A percentile compares a stretch with the other conserved stretches of the same genome.
These are phyloP conservation scores for Colletotrichum navitas DNA, from an alignment of 2,329 filamentous ascomycete species.

Conservation along the genomic window DNA sequence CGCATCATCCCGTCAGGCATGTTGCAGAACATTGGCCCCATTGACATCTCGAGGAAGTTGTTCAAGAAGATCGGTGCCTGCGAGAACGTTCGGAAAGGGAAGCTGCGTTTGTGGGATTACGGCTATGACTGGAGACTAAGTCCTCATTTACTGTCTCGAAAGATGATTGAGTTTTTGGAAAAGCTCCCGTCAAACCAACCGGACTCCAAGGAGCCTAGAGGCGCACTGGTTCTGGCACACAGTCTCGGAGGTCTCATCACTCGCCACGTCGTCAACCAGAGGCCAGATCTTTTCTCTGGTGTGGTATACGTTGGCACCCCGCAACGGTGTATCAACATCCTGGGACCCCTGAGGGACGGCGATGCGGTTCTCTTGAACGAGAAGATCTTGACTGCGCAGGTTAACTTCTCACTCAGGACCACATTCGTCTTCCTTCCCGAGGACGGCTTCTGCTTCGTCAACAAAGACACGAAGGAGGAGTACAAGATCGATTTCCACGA, in stretches of 20 bases:
- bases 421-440: conserved; percentile 88
- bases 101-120: conserved; percentile 86
- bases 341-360: conserved; percentile 91
- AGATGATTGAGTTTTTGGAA: conserved; percentile 80
- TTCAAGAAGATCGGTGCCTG: conserved; percentile 82
- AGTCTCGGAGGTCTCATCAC: conserved; percentile 90
- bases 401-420: conserved; percentile 92
- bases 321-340: conserved; percentile 88
- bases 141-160: conserved; percentile 78
- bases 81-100: conserved; percentile 78
- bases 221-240: conserved; percentile 87
- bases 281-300: conserved; percentile 86
- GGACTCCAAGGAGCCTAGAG: conserved; percentile 73
- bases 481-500: conserved; percentile 90
- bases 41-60: conserved; percentile 87
- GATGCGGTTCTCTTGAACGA: conserved; percentile 92
- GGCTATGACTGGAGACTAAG: conserved; percentile 96
- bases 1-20: conserved; percentile 89
- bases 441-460: conserved; percentile 87
- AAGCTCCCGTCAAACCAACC: conserved; percentile 78
- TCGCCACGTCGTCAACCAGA: conserved; percentile 86
- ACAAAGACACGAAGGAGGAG: conserved; percentile 82
- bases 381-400: conserved; percentile 89
- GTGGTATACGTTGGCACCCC: conserved; percentile 89
- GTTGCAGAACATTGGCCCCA: conserved; percentile 90